Evolutionary conservation across 2,329 filamentous ascomycete genomes (phyloP).

Genomic region (Tympanopsis confertula): DNA sequence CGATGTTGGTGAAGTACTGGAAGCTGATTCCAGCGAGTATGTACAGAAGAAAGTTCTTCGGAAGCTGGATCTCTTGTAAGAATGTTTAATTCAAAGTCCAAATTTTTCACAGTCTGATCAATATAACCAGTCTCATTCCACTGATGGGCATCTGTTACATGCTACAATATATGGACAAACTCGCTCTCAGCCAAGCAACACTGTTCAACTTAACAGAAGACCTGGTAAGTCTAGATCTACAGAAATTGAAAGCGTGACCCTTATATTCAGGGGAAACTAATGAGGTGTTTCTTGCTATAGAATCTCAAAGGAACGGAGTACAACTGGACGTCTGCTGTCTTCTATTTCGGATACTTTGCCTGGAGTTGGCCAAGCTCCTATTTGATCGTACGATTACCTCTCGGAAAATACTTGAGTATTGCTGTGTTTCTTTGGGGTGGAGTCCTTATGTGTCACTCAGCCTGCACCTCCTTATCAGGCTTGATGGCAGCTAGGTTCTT

Average conservation of each 20-base stretch:
- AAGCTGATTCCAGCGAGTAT: neutral
- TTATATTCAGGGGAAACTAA: too few species aligned
- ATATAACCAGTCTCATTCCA: constrained; percentile 8
- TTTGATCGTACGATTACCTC: constrained; percentile 4
- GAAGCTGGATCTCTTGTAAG: neutral
- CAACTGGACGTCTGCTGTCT: constrained; percentile 15
- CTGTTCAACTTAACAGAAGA: constrained; percentile 13
- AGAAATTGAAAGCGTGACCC: constrained; percentile 9
- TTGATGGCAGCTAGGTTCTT: constrained; percentile 6
- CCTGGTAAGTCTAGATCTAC: constrained; percentile 6
- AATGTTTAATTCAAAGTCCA: neutral
- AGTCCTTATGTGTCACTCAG: constrained; percentile 17
- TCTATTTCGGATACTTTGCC: constrained; percentile 16
- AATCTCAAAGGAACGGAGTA: constrained; percentile 5
- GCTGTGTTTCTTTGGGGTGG: constrained; percentile 18
- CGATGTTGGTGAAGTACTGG: neutral
- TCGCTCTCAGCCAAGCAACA: constrained; percentile 15
- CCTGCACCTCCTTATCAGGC: constrained; percentile 11
- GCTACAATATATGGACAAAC: constrained; percentile 16
- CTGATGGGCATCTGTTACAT: constrained; percentile 16
- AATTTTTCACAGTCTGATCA: neutral
- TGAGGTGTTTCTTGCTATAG: too few species aligned
- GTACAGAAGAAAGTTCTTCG: neutral
- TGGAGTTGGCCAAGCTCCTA: constrained; percentile 14
- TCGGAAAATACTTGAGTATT: constrained; percentile 3